Conservation (phyloP, 805 yeast species). For the Wickerhamiella parazyma region DNA sequence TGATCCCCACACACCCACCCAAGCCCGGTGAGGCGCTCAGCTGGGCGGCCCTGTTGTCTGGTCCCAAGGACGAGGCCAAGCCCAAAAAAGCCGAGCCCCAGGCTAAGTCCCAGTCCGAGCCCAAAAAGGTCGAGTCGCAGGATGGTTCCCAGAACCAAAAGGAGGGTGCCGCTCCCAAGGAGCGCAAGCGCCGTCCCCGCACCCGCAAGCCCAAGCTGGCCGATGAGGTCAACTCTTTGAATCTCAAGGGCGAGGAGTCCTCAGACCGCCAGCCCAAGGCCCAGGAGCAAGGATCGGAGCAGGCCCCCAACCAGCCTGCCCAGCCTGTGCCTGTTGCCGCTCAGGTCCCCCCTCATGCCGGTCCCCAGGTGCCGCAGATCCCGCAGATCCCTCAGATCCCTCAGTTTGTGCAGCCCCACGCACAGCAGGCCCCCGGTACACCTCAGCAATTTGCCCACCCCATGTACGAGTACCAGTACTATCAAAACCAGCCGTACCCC, state of each 20-base stretch:
- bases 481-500: slow-evolving; percentile 8
- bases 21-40: slow-evolving; percentile 11
- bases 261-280: neutral
- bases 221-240: neutral
- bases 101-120: slow-evolving; percentile 4
- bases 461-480: neutral
- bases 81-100: neutral
- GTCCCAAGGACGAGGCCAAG: neutral
- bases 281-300: neutral
- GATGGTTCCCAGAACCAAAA: no score
- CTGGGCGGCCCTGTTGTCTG: slow-evolving; percentile 14
- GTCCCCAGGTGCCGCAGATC: neutral
- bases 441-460: neutral
- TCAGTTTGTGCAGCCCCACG: neutral
- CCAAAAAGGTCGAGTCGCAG: no score
- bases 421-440: slow-evolving; percentile 4
- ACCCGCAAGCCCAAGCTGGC: neutral
- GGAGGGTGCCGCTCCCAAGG: neutral
- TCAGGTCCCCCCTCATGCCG: neutral
- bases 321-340: neutral
- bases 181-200: neutral
- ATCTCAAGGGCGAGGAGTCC: neutral
- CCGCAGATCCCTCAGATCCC: slow-evolving; percentile 1
- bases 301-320: neutral
- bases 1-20: slow-evolving; percentile 15